These are phyloP conservation scores for Wallacemonas rigidus DNA, from an alignment of 208 protist species.

Conservation along the genomic window DNA sequence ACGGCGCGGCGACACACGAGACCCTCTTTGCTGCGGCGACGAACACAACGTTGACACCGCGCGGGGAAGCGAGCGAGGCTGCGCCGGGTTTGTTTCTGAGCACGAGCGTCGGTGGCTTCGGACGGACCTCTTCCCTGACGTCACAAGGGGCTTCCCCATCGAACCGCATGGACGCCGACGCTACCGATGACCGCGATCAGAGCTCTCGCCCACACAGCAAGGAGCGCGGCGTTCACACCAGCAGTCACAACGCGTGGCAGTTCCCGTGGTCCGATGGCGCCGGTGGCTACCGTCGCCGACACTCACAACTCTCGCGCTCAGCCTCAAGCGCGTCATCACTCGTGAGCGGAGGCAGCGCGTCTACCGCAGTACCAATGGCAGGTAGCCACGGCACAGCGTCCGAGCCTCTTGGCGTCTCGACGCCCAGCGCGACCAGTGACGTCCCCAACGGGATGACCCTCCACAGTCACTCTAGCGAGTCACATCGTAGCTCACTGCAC, in stretches of 20 bases:
- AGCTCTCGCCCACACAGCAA: neutral
- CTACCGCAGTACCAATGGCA: slow-evolving; percentile 1
- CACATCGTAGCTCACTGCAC: too few species aligned
- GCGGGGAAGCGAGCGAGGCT: too few species aligned
- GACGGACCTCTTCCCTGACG: neutral
- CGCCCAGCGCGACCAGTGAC: slow-evolving; percentile 4
- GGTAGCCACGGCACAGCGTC: neutral
- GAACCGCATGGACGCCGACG: neutral
- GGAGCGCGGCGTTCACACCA: neutral
- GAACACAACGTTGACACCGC: neutral
- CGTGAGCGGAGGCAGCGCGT: slow-evolving; percentile 1
- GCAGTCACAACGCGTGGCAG: neutral
- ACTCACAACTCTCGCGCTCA: neutral
- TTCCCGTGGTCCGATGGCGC: slow-evolving; percentile 13
- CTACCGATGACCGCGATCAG: neutral
- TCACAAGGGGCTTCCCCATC: neutral
- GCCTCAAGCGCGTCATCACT: neutral
- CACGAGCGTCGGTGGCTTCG: slow-evolving; percentile 13
- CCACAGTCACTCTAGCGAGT: neutral
- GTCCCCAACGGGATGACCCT: neutral
- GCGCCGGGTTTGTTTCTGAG: neutral
- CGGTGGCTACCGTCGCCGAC: neutral
- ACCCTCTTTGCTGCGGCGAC: neutral
- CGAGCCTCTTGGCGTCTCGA: slow-evolving; percentile 5
- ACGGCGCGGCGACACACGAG: neutral